A percentile compares a stretch with the other conserved stretches of the same genome.
phyloP scores from a whole-genome alignment of 164 flowering plant species.

The Malania oleifera region DNA sequence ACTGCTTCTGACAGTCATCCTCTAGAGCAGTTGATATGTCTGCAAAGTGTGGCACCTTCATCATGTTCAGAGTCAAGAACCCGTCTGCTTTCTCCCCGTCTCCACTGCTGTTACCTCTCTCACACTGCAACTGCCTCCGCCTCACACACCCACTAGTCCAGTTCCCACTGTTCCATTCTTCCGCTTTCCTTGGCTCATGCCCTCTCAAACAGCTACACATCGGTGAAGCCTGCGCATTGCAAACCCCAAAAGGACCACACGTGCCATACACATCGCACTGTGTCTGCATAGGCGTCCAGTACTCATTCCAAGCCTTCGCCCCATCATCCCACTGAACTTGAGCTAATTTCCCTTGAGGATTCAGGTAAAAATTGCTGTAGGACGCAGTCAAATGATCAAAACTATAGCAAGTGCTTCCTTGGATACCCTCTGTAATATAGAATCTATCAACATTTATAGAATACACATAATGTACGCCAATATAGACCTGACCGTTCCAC shows the following conservation, averaged over 20 bases:
- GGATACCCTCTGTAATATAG: neutral
- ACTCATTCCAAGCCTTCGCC: no score
- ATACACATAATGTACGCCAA: neutral
- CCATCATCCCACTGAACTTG: conserved; percentile 7
- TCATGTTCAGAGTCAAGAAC: conserved; percentile 19
- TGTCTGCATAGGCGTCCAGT: neutral
- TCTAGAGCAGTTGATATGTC: neutral
- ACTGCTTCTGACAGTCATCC: conserved; percentile 5
- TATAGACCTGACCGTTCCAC: neutral
- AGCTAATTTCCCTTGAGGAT: neutral
- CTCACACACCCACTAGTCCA: conserved; percentile 30
- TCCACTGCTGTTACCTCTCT: neutral
- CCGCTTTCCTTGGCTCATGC: conserved; percentile 19
- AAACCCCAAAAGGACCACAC: conserved; percentile 33
- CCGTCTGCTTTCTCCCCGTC: conserved; percentile 21
- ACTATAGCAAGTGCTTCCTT: neutral
- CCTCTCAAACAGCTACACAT: conserved; percentile 38
- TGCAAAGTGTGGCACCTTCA: conserved; percentile 28
- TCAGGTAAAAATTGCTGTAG: no score
- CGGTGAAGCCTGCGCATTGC: conserved; percentile 9
- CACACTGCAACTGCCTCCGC: conserved; percentile 13
- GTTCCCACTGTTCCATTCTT: conserved; percentile 21
- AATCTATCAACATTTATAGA: neutral
- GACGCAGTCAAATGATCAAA: no score
- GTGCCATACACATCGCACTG: conserved; percentile 27